A percentile compares a stretch with the other conserved stretches of the same genome.
Evolutionary conservation across 179 eudicot genomes (phyloP).

Genomic region (Beta macrorhiza): DNA sequence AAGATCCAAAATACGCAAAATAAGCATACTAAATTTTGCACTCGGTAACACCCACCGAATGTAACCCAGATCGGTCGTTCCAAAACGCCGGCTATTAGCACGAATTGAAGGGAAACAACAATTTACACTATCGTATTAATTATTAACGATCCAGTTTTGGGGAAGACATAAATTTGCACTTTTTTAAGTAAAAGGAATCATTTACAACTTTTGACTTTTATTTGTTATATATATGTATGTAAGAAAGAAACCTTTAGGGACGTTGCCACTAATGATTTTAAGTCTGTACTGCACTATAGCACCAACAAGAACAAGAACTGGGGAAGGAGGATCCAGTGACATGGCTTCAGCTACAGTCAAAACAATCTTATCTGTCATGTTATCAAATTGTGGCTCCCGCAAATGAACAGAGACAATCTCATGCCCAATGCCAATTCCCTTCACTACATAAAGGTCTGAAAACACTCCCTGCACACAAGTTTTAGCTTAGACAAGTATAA

Average conservation of each 20-base stretch:
- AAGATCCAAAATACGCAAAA: too few relatives aligned
- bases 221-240: background rate
- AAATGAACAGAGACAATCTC: constrained; percentile 76
- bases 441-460: constrained; percentile 77
- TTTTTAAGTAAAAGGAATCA: too few relatives aligned
- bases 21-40: too few relatives aligned
- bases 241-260: constrained; percentile 57
- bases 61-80: too few relatives aligned
- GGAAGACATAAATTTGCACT: too few relatives aligned
- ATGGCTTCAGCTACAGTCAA: constrained; percentile 97
- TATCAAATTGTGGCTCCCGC: constrained; percentile 58
- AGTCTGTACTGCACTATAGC: constrained; percentile 67
- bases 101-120: too few relatives aligned
- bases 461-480: constrained; percentile 58
- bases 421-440: constrained; percentile 85
- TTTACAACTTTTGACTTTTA: too few relatives aligned
- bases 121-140: too few relatives aligned
- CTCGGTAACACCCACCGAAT: too few relatives aligned
- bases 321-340: constrained; percentile 91
- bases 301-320: constrained; percentile 83
- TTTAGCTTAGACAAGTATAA: constrained; percentile 17
- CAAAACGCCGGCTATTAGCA: too few relatives aligned
- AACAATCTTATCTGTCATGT: constrained; percentile 63
- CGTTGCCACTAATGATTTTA: constrained; percentile 67
- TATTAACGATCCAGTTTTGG: too few relatives aligned